Base-by-base conservation (phyloP, 495 filamentous ascomycete genomes). In the Daldinia bambusicola region DNA sequence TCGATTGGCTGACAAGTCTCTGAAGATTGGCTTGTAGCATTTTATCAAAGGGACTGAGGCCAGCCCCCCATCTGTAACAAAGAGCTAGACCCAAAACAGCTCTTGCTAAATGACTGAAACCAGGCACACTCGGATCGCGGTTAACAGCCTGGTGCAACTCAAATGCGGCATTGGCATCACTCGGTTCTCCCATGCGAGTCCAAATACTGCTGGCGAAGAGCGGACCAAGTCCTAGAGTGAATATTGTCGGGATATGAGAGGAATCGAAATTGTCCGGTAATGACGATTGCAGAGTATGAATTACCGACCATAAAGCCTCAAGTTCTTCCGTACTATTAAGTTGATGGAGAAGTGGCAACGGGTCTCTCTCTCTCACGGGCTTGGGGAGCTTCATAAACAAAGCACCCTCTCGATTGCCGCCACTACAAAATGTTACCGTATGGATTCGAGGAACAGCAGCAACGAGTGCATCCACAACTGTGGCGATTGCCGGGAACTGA, bases 401-500 rank as follows among this genome's bases (percentile, higher is more conserved):
- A 1, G 89, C 86, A 0, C 94, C 94, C 77, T 97, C 94, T 30
- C 94, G 86, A 51, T 97, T 93, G 9, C 94, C 94, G 10, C 85
- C 94, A 71, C 93, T 89, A 74, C 92, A 95, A 80, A 97, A 98
- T 13, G 88, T 87, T 2, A 92, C 92, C 22, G 89, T 84, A 53
- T 84, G 86, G 69, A 97, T 92, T 18, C 80, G 81, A 2, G 92
- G 91, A 12, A 97, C 80, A 1, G 91, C 88, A 12, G 86, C 83
- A 13, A 89, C 82, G 7, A 98, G 82, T 3, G 89, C 89, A 16
- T 90, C 87, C 6, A 98, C 87, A 4, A 97, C 84, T 26, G 93
- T 88, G 0, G 89, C 88, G 30, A 97, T 92, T 31, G 94, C 93
- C 5, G 93, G 92, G 31, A 96, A 92, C 74, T 97, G 94, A 6